Percentiles rank a stretch among this genome's conserved stretches.
Conservation (phyloP, 495 filamentous ascomycete species). For the Aspergillus hancockii region DNA sequence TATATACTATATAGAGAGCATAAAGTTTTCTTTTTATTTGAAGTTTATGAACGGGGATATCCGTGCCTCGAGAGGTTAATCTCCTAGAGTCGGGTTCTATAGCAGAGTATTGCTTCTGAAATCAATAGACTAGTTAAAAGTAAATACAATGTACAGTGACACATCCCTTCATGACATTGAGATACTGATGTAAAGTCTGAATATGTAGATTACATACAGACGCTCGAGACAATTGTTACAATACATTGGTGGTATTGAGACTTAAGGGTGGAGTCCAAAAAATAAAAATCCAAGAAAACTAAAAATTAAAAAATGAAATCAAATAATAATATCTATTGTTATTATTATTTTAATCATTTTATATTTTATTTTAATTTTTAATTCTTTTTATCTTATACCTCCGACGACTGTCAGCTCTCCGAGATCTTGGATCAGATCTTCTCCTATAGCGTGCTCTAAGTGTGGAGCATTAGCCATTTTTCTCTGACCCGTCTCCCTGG, state of each 20-base stretch:
- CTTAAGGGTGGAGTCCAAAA: not conserved
- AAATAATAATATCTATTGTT: conserved; percentile 10
- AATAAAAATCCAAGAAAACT: conserved; percentile 13
- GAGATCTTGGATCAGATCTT: conserved; percentile 53
- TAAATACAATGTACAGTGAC: too few species aligned
- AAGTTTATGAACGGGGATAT: too few species aligned
- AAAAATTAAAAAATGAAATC: conserved; percentile 4
- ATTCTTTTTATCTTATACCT: conserved; percentile 24
- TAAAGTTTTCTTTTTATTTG: too few species aligned
- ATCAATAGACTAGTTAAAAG: too few species aligned
- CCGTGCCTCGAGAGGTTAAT: too few species aligned
- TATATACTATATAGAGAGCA: too few species aligned
- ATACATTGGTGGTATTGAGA: not conserved
- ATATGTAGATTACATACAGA: conserved; percentile 16
- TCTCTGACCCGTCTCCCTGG: conserved; percentile 45
- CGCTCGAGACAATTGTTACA: not conserved
- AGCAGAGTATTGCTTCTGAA: too few species aligned
- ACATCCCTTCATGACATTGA: not conserved
- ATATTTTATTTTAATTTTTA: conserved; percentile 9
- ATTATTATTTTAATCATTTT: conserved; percentile 10
- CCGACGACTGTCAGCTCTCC: conserved; percentile 49
- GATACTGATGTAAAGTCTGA: not conserved
- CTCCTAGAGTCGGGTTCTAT: too few species aligned
- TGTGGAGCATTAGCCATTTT: conserved; percentile 39
- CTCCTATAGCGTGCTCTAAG: conserved; percentile 42